Percentiles rank a stretch among this genome's conserved stretches.
These are phyloP conservation scores for Chlorophyllum brunneum DNA, from an alignment of 768 basidiomycete species.

Conservation along the genomic window DNA sequence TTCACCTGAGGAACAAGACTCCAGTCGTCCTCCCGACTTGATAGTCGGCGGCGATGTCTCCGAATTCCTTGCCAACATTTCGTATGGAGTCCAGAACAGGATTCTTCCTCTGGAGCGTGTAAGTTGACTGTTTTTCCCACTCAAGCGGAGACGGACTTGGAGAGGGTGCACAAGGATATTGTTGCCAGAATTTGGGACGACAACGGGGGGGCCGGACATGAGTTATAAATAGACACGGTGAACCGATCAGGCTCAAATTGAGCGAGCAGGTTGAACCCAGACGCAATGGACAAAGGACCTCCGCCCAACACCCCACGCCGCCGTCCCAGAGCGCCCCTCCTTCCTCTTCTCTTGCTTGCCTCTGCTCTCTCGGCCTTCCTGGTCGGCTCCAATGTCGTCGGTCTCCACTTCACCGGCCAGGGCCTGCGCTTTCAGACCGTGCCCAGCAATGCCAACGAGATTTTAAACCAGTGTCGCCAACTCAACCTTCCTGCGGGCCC, in stretches of 20 bases:
- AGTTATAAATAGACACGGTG: constrained; percentile 19
- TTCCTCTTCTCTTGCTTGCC: background rate
- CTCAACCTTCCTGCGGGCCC: constrained; percentile 46
- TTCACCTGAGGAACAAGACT: constrained; percentile 85
- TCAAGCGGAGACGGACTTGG: constrained; percentile 40
- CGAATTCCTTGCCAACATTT: constrained; percentile 91
- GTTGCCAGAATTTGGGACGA: constrained; percentile 61
- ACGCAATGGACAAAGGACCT: constrained; percentile 29
- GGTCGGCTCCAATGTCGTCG: background rate
- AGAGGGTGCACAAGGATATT: constrained; percentile 61
- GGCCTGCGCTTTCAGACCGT: constrained; percentile 16
- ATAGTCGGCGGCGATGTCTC: constrained; percentile 91
- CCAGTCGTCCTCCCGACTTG: constrained; percentile 95
- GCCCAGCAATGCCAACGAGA: constrained; percentile 36
- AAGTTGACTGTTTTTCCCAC: background rate
- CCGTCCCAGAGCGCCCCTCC: constrained; percentile 10
- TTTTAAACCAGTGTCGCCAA: constrained; percentile 47
- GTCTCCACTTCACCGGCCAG: too few relatives aligned
- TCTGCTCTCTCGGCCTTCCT: constrained; percentile 12
- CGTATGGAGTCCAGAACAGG: constrained; percentile 83
- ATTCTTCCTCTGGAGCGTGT: constrained; percentile 67
- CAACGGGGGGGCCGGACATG: constrained; percentile 44
- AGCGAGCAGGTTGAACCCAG: too few relatives aligned
- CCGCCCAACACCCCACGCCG: constrained; percentile 16
- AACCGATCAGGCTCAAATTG: background rate